Evolutionary conservation across 2,329 filamentous ascomycete genomes (phyloP).

Genomic region (Ambrosiella beaveri): DNA sequence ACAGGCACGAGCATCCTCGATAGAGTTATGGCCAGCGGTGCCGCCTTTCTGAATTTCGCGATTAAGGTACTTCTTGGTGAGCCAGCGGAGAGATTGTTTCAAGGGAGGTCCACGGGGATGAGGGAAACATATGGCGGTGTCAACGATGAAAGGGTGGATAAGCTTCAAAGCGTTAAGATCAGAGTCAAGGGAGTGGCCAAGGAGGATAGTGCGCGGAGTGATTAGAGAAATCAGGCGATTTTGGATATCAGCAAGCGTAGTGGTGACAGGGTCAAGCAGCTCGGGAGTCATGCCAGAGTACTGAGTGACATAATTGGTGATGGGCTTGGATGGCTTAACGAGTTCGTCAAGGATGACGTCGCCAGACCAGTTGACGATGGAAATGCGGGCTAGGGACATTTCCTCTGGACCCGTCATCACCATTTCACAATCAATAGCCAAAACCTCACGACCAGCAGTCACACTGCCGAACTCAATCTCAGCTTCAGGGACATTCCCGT

Average conservation of each 20-base stretch:
- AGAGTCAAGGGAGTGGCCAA: conserved; percentile 69
- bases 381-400: conserved; percentile 76
- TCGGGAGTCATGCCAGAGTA: conserved; percentile 84
- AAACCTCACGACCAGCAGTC: conserved; percentile 60
- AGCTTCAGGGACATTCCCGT: conserved; percentile 48
- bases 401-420: conserved; percentile 68
- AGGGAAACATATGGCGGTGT: conserved; percentile 78
- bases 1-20: conserved; percentile 82
- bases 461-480: conserved; percentile 68
- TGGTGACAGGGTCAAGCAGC: conserved; percentile 69
- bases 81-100: conserved; percentile 80
- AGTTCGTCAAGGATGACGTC: conserved; percentile 71
- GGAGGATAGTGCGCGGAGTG: conserved; percentile 52
- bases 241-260: conserved; percentile 71
- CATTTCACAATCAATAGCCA: conserved; percentile 94
- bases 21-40: conserved; percentile 62
- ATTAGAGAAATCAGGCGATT: conserved; percentile 54
- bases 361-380: conserved; percentile 73
- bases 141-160: conserved; percentile 82
- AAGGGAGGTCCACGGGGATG: conserved; percentile 78
- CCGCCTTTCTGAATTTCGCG: conserved; percentile 78
- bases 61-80: conserved; percentile 68
- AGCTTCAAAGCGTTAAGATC: conserved; percentile 72
- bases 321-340: conserved; percentile 76
- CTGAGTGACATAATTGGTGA: conserved; percentile 79